Evolutionary conservation across 768 basidiomycete species (phyloP).

Genomic region (Rhodosporidiobolus odoratus): DNA sequence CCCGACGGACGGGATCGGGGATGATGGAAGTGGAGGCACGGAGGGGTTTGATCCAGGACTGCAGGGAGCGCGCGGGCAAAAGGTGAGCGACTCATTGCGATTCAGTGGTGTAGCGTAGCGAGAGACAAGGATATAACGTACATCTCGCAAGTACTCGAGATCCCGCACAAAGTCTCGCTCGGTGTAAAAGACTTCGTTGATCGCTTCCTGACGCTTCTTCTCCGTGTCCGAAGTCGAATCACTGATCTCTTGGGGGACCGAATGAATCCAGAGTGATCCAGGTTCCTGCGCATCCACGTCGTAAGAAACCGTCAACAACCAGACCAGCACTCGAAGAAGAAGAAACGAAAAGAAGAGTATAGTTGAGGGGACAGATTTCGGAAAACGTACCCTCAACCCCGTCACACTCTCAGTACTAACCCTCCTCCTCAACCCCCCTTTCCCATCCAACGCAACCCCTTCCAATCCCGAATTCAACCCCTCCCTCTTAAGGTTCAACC

Average conservation of each 20-base stretch:
- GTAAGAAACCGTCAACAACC: not conserved
- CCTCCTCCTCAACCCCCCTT: constrained; percentile 70
- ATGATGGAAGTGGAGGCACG: constrained; percentile 72
- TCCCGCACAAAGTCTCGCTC: constrained; percentile 97
- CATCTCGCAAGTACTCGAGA: constrained; percentile 94
- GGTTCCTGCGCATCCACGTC: constrained; percentile 53
- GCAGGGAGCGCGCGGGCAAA: constrained; percentile 18
- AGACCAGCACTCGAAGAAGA: not conserved
- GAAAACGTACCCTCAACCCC: constrained; percentile 61
- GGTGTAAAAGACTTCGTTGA: constrained; percentile 91
- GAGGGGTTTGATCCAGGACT: constrained; percentile 87
- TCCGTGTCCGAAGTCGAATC: constrained; percentile 87
- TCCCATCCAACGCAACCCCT: constrained; percentile 61
- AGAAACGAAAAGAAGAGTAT: not conserved
- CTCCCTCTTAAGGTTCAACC: constrained; percentile 55
- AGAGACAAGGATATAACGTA: constrained; percentile 49
- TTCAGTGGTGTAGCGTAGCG: not conserved
- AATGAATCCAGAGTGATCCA: constrained; percentile 90
- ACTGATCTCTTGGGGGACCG: constrained; percentile 87
- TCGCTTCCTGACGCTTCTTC: constrained; percentile 94
- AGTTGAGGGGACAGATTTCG: not conserved
- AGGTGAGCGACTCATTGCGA: not conserved
- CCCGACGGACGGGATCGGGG: constrained; percentile 64
- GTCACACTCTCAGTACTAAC: constrained; percentile 73
- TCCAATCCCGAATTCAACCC: constrained; percentile 76